Evolutionary conservation across 495 filamentous ascomycete species (phyloP).

Genomic region (Penicillium bovifimosum): DNA sequence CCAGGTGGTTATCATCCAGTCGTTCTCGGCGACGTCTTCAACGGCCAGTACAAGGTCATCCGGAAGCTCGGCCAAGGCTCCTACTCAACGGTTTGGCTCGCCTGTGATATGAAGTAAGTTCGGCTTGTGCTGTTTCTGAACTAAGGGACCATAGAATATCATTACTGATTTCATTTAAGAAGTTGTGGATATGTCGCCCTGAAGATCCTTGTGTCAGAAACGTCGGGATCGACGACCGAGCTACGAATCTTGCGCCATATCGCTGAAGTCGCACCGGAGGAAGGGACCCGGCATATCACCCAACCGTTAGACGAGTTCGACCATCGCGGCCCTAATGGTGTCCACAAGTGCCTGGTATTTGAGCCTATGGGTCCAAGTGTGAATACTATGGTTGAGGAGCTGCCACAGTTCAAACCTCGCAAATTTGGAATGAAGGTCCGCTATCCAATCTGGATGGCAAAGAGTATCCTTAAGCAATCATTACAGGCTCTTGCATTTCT

Average conservation of each 20-base stretch:
- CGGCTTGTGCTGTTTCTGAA: conserved; percentile 5
- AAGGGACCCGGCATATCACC: conserved; percentile 23
- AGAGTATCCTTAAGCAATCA: conserved; percentile 37
- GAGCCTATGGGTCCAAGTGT: conserved; percentile 43
- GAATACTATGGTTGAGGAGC: conserved; percentile 29
- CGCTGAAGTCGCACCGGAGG: conserved; percentile 15
- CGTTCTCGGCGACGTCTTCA: conserved; percentile 33
- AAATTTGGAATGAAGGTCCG: conserved; percentile 21
- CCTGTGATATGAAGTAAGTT: conserved; percentile 26
- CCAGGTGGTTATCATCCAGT: conserved; percentile 42
- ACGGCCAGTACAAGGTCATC: conserved; percentile 34
- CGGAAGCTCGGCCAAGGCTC: conserved; percentile 43
- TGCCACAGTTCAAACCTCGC: conserved; percentile 24
- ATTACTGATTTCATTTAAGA: conserved; percentile 14
- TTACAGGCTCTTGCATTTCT: conserved; percentile 37
- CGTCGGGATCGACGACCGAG: conserved; percentile 16
- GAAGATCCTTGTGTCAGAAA: conserved; percentile 32
- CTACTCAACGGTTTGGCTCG: conserved; percentile 45
- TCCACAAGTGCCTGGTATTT: conserved; percentile 45
- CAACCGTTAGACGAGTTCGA: conserved; percentile 38
- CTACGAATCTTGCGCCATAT: conserved; percentile 20
- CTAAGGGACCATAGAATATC: neutral
- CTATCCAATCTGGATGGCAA: conserved; percentile 36
- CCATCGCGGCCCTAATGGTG: conserved; percentile 43
- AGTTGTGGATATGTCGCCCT: conserved; percentile 30